These are phyloP conservation scores for Rhinocladiella mackenziei DNA, from an alignment of 2,329 filamentous ascomycete species.

Conservation along the genomic window DNA sequence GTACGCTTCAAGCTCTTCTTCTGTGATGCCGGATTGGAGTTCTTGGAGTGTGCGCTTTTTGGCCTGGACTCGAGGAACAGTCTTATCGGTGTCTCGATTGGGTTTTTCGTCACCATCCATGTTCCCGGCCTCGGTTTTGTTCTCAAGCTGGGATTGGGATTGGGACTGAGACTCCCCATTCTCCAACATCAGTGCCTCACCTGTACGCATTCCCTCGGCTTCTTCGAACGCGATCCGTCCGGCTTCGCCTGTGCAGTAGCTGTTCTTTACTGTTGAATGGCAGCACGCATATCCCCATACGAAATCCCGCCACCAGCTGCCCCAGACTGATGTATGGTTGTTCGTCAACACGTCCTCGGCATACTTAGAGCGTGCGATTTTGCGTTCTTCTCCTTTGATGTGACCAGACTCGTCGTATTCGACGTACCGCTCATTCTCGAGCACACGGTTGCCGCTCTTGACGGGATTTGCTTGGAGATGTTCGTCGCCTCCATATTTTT, in stretches of 20 bases:
- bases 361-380: slow-evolving; percentile 80
- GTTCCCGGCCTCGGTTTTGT: neutral
- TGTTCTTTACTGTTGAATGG: slow-evolving; percentile 90
- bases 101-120: neutral
- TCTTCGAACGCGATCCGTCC: slow-evolving; percentile 78
- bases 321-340: slow-evolving; percentile 91
- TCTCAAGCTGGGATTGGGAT: neutral
- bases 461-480: slow-evolving; percentile 59
- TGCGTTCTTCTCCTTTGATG: slow-evolving; percentile 68
- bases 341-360: slow-evolving; percentile 80
- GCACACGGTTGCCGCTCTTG: slow-evolving; percentile 51
- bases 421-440: slow-evolving; percentile 67
- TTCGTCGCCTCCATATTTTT: slow-evolving; percentile 75
- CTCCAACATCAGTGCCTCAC: slow-evolving; percentile 39
- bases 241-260: slow-evolving; percentile 91
- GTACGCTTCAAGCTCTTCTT: slow-evolving; percentile 84
- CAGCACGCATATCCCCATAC: slow-evolving; percentile 96
- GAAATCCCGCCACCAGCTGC: slow-evolving; percentile 95
- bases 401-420: slow-evolving; percentile 90
- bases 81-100: neutral
- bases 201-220: slow-evolving; percentile 59
- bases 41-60: slow-evolving; percentile 76
- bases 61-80: slow-evolving; percentile 12
- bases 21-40: slow-evolving; percentile 71
- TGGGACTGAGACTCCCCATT: slow-evolving; percentile 12